phyloP scores from a whole-genome alignment of 2,329 filamentous ascomycete species.

The Ophiostoma sp. region DNA sequence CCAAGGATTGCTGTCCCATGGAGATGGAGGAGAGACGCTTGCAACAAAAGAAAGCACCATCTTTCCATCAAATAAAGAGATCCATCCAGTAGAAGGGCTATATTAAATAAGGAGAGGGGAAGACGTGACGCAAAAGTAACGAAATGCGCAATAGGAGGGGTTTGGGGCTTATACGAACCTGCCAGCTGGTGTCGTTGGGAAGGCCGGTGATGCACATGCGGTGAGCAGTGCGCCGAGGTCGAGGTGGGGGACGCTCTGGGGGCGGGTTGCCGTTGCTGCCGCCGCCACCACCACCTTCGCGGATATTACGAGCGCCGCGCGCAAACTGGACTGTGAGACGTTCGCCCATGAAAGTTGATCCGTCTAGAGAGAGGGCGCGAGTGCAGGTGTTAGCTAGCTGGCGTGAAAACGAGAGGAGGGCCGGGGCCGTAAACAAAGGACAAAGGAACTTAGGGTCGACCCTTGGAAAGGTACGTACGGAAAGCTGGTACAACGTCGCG shows the following conservation, averaged over 20 bases:
- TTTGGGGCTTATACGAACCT: conserved; percentile 72
- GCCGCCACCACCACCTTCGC: conserved; percentile 38
- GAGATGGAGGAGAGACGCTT: neutral
- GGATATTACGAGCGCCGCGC: conserved; percentile 68
- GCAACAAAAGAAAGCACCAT: neutral
- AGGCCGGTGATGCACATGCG: conserved; percentile 98
- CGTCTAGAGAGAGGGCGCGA: conserved; percentile 64
- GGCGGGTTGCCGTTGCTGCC: conserved; percentile 45
- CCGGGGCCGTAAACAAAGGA: conserved; percentile 27
- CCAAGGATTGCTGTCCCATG: conserved; percentile 4
- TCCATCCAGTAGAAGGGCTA: conserved; percentile 11
- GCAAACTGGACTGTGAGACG: conserved; percentile 98
- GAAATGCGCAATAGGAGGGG: conserved; percentile 25
- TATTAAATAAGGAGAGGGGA: neutral
- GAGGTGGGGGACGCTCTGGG: conserved; percentile 61
- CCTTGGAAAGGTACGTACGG: neutral
- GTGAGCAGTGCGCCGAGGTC: conserved; percentile 90
- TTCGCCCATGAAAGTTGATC: conserved; percentile 96
- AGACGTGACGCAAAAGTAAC: neutral
- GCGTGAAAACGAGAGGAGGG: conserved; percentile 31
- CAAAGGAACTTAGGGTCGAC: neutral
- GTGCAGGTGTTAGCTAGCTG: conserved; percentile 27
- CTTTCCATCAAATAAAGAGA: neutral
- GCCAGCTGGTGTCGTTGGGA: conserved; percentile 98
- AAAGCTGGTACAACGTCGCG: conserved; percentile 87